Percentiles rank a stretch among this genome's conserved stretches.
phyloP scores from a whole-genome alignment of 192 early-diverging fungal species.

The Podila minutissima region DNA sequence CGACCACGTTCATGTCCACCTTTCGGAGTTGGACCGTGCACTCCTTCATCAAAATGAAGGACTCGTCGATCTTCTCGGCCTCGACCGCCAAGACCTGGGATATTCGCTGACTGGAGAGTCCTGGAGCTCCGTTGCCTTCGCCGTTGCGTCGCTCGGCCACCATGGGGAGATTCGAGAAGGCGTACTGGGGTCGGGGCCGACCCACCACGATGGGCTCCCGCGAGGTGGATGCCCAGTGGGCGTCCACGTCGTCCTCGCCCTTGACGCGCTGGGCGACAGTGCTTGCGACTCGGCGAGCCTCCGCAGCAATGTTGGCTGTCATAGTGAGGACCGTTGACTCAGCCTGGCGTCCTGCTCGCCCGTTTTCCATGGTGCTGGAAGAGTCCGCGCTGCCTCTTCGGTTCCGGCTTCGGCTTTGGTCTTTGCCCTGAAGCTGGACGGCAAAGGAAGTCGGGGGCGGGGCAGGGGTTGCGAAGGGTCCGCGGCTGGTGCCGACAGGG shows the following conservation, averaged over 20 bases:
- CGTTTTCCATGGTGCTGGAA: background rate
- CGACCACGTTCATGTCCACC: conserved; percentile 10
- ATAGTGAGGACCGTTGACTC: background rate
- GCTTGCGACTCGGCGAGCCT: background rate
- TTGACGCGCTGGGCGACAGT: background rate
- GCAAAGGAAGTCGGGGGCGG: too few species aligned
- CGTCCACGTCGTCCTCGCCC: background rate
- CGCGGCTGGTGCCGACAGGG: background rate
- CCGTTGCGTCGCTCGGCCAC: too few species aligned
- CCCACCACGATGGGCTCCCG: too few species aligned
- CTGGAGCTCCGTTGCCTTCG: background rate
- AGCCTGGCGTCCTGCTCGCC: background rate
- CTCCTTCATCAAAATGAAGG: conserved; percentile 16
- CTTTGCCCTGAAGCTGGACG: too few species aligned
- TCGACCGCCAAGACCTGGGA: background rate
- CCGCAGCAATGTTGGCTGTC: background rate
- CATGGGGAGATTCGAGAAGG: too few species aligned
- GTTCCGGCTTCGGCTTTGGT: too few species aligned
- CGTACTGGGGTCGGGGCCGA: too few species aligned
- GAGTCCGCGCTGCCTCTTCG: background rate
- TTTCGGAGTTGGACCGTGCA: conserved; percentile 12
- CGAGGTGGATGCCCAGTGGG: too few species aligned
- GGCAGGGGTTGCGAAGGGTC: too few species aligned
- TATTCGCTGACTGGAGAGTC: background rate
- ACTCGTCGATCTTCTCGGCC: background rate